phyloP scores from a whole-genome alignment of 495 filamentous ascomycete genomes.

The Xylaria venustula region DNA sequence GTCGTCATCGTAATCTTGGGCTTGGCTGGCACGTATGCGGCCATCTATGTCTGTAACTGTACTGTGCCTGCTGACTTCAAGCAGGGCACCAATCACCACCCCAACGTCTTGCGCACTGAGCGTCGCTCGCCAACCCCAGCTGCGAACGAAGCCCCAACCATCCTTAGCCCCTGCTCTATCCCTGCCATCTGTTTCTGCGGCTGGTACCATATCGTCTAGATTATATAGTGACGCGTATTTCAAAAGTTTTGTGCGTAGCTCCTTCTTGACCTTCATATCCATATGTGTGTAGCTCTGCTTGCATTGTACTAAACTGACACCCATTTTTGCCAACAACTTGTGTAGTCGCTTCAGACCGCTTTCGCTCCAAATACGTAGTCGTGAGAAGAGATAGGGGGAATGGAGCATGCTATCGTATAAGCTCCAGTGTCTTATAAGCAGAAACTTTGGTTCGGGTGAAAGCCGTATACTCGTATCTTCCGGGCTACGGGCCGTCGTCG shows the following conservation, averaged over 20 bases:
- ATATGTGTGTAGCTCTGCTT: conserved; percentile 96
- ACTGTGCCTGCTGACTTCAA: conserved; percentile 76
- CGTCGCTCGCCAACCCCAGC: conserved; percentile 97
- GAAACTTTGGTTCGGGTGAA: conserved; percentile 90
- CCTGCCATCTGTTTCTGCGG: conserved; percentile 55
- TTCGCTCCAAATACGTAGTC: conserved; percentile 93
- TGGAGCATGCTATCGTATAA: conserved; percentile 98
- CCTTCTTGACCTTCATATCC: conserved; percentile 95
- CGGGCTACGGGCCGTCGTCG: conserved; percentile 81
- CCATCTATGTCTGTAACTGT: conserved; percentile 29
- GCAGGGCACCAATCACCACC: conserved; percentile 82
- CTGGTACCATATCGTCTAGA: conserved; percentile 85
- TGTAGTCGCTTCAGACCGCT: conserved; percentile 85
- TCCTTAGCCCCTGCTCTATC: conserved; percentile 64
- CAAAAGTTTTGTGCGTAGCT: conserved; percentile 77
- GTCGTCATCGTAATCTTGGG: conserved; percentile 44
- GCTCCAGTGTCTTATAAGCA: conserved; percentile 94
- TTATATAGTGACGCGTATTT: conserved; percentile 90
- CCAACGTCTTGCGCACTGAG: conserved; percentile 89
- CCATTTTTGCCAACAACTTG: conserved; percentile 97
- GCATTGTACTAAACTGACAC: conserved; percentile 88
- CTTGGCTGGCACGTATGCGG: conserved; percentile 33
- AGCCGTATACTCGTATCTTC: conserved; percentile 90
- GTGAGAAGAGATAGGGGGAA: conserved; percentile 89
- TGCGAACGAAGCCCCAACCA: conserved; percentile 94